A percentile compares a stretch with the other conserved stretches of the same genome.
These are phyloP conservation scores for Plenodomus lindquistii DNA, from an alignment of 2,329 filamentous ascomycete species.

Conservation along the genomic window DNA sequence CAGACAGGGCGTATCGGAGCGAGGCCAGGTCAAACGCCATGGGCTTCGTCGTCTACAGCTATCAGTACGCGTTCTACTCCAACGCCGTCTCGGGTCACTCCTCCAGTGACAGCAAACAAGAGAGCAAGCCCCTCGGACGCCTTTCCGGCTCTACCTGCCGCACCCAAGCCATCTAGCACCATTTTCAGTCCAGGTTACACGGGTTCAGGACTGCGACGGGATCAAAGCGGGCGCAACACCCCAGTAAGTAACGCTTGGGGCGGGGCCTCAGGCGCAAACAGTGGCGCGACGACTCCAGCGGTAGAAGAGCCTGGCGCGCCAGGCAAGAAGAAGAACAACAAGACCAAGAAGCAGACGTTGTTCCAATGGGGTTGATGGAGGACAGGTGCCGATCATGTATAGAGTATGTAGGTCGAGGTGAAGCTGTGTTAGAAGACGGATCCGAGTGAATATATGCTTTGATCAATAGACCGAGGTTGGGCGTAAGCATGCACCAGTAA, in stretches of 20 bases:
- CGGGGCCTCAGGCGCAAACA: conserved; percentile 32
- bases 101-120: conserved; percentile 33
- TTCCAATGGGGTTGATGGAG: conserved; percentile 50
- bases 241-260: conserved; percentile 47
- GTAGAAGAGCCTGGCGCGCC: conserved; percentile 26
- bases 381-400: not conserved
- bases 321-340: conserved; percentile 53
- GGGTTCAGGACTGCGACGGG: conserved; percentile 50
- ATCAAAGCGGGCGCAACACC: conserved; percentile 46
- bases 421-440: not conserved
- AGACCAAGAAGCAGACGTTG: conserved; percentile 56
- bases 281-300: conserved; percentile 25
- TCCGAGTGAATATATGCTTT: too few relatives aligned
- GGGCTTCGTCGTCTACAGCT: conserved; percentile 38
- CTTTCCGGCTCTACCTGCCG: conserved; percentile 82
- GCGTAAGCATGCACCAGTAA: too few relatives aligned
- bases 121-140: conserved; percentile 55
- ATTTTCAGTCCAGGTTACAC: conserved; percentile 56
- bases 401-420: not conserved
- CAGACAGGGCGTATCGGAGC: conserved; percentile 36
- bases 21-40: conserved; percentile 42
- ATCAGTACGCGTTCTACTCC: conserved; percentile 44
- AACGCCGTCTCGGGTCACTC: conserved; percentile 38
- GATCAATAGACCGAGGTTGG: too few relatives aligned
- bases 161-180: conserved; percentile 68